A percentile compares a stretch with the other conserved stretches of the same genome.
Conservation (phyloP, 1,139 yeast genomes). For the Magnusiomyces suaveolens region DNA sequence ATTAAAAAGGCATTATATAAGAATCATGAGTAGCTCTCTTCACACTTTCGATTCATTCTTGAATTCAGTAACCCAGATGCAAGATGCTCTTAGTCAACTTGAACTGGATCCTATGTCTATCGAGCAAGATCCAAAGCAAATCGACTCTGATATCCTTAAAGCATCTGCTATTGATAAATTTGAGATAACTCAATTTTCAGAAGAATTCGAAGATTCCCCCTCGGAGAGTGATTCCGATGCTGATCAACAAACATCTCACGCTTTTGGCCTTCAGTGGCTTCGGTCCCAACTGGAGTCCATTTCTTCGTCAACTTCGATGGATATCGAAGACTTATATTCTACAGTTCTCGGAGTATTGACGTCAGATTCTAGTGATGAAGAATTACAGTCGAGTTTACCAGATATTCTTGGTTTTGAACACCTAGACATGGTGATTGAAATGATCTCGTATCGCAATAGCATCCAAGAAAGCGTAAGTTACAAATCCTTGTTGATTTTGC, state of each 20-base stretch:
- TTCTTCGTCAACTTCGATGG: constrained; percentile 3
- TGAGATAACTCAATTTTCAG: constrained; percentile 9
- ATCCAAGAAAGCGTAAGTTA: constrained; percentile 12
- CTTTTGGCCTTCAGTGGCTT: neutral
- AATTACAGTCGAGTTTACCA: constrained; percentile 55
- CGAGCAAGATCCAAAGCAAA: neutral
- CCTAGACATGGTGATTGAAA: constrained; percentile 61
- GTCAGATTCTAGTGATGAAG: constrained; percentile 44
- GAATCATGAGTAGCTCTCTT: neutral
- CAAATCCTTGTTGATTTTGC: neutral
- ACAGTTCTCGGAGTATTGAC: constrained; percentile 26
- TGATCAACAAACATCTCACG: neutral
- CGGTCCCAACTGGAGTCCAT: neutral
- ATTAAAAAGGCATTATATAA: neutral
- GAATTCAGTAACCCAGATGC: constrained; percentile 13
- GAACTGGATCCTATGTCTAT: neutral
- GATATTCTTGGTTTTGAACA: constrained; percentile 82
- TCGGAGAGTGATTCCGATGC: neutral
- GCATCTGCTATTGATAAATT: constrained; percentile 9
- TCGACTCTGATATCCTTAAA: constrained; percentile 8
- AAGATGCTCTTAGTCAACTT: constrained; percentile 12
- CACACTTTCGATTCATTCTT: constrained; percentile 13
- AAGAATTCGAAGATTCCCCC: neutral
- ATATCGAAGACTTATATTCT: constrained; percentile 11
- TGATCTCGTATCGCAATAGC: constrained; percentile 32